Conservation (phyloP, 106 monocot species). For the Chionographis japonica region DNA sequence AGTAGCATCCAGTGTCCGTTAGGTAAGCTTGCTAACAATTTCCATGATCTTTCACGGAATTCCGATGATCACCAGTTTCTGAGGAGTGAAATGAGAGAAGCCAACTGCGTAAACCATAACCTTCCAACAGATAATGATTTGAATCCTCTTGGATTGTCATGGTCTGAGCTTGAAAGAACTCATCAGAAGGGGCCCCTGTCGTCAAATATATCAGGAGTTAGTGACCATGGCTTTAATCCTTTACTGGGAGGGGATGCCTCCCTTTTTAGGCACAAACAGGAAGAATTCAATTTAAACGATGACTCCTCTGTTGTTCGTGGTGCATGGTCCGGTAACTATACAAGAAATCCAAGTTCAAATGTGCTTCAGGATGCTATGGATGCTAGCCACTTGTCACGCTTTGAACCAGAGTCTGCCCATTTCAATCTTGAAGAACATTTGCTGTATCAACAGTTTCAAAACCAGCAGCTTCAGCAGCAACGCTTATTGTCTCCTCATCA, state of each 20-base stretch:
- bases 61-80: conserved; percentile 23
- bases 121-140: conserved; percentile 37
- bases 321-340: conserved; percentile 34
- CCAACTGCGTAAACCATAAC: conserved; percentile 17
- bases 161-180: conserved; percentile 78
- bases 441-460: conserved; percentile 58
- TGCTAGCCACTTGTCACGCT: conserved; percentile 25
- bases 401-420: conserved; percentile 47
- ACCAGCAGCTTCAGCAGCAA: conserved; percentile 51
- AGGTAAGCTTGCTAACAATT: conserved; percentile 18
- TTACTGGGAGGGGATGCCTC: neutral
- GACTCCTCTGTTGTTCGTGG: conserved; percentile 19
- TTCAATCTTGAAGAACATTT: conserved; percentile 58
- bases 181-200: conserved; percentile 70
- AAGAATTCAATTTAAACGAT: conserved; percentile 15
- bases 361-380: conserved; percentile 32
- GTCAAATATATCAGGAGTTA: conserved; percentile 35
- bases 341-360: conserved; percentile 25
- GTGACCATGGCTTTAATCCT: conserved; percentile 23
- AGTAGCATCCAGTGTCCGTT: conserved; percentile 26
- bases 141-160: conserved; percentile 72
- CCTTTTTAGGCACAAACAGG: conserved; percentile 12
- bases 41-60: conserved; percentile 10
- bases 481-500: conserved; percentile 32
- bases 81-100: conserved; percentile 28